Conservation (phyloP, 176 grass and related monocot species). For the Puya raimondii region DNA sequence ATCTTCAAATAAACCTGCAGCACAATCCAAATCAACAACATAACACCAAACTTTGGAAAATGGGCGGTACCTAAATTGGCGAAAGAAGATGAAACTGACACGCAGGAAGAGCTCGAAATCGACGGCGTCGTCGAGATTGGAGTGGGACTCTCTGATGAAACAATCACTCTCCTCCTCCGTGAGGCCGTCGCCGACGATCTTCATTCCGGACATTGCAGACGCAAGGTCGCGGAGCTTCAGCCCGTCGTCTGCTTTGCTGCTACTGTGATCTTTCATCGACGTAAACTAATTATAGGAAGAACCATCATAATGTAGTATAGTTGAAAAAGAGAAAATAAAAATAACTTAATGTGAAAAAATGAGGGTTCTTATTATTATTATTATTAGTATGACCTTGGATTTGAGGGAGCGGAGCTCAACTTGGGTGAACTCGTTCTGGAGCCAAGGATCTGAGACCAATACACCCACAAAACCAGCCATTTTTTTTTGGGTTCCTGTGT, state of each 20-base stretch:
- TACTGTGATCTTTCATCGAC: slow-evolving; percentile 24
- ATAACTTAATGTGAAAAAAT: not conserved
- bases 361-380: not conserved
- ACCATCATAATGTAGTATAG: too few species aligned
- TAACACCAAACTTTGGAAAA: not conserved
- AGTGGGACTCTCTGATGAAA: slow-evolving; percentile 36
- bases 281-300: slow-evolving; percentile 21
- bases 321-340: not conserved
- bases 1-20: slow-evolving; percentile 57
- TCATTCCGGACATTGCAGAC: slow-evolving; percentile 30
- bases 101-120: slow-evolving; percentile 83
- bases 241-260: slow-evolving; percentile 19
- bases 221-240: slow-evolving; percentile 59
- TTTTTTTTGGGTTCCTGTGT: slow-evolving; percentile 5
- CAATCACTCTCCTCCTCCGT: slow-evolving; percentile 46
- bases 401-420: slow-evolving; percentile 63
- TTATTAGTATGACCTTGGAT: slow-evolving; percentile 23
- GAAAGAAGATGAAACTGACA: not conserved
- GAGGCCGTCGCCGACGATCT: slow-evolving; percentile 23
- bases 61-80: not conserved
- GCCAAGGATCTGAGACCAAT: slow-evolving; percentile 64
- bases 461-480: slow-evolving; percentile 22
- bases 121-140: slow-evolving; percentile 36
- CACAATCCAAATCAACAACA: not conserved
- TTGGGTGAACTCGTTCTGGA: slow-evolving; percentile 81